Base-by-base conservation (phyloP, 192 early-diverging fungal genomes). In the Gryganskiella cystojenkinii region DNA sequence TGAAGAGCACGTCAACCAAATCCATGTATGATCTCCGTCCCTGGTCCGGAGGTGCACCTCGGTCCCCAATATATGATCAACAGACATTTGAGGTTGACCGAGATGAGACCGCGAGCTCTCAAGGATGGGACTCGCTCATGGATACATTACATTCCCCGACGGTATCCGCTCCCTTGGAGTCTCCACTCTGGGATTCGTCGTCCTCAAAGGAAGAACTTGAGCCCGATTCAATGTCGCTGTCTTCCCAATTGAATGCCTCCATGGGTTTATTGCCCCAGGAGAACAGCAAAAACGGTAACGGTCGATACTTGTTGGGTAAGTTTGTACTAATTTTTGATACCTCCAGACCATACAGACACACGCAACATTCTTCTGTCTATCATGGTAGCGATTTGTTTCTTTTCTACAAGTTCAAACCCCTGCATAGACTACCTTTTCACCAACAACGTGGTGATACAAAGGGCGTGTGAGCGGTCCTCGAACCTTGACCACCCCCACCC, bases 11-110 rank as follows among this genome's bases (percentile, higher is more conserved):
- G 9, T 62, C 71, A 3, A 66, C 67, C 8, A 78, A 78, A 28
- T 78, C 74, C 43, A 69, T 78, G 74, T 60, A 59, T 56, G 74
- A 78, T 47, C 67, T 78, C n/a, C 60, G 74, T 34, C 74, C 65
- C 14, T 69, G 65, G 74, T 49, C 66, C 15, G 63, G n/a, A n/a
- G n/a, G 56, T 14, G 19, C 46, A 19, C 74, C 54, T 20, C 74
- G 64, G 31, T 63, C 74, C 3, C 66, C 61, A 7, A 59, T 54
- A 1, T 47, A 51, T 45, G 61, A 78, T 9, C 45, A 69, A 6
- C 4, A 19, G 17, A 42, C 55, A 11, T 64, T 35, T 3, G 74
- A 67, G 0, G 64, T 64, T 34, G 71, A 73, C n/a, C 68, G 74
- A n/a, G 74, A 78, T 11, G 74, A 78, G 15, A 78, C 66, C 0